Conservation (phyloP, 352 stramenopile species). For the Lagenidium sp. region DNA sequence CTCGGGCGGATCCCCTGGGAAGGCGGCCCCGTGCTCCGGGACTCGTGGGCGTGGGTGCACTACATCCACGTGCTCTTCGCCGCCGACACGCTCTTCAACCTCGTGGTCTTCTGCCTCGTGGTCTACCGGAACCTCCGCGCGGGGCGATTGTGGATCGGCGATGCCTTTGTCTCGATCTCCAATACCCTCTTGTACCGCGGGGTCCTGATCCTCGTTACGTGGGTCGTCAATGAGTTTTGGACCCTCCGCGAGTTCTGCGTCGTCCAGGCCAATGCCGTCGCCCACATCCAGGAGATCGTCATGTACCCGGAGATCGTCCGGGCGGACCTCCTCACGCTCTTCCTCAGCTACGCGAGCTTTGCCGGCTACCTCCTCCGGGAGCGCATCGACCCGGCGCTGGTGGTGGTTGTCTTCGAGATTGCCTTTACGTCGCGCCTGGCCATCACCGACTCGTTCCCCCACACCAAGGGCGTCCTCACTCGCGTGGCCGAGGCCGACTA, state of each 20-base stretch:
- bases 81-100: constrained; percentile 23
- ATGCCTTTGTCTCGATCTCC: constrained; percentile 36
- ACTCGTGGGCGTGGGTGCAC: constrained; percentile 47
- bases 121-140: constrained; percentile 22
- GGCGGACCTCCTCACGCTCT: constrained; percentile 25
- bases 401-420: constrained; percentile 12
- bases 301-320: constrained; percentile 15
- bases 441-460: constrained; percentile 7
- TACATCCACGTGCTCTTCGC: constrained; percentile 35
- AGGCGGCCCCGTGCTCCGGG: constrained; percentile 15
- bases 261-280: constrained; percentile 1
- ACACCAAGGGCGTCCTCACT: constrained; percentile 4
- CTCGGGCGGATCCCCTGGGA: constrained; percentile 17
- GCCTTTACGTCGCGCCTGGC: constrained; percentile 11
- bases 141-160: constrained; percentile 33
- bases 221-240: constrained; percentile 32
- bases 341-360: constrained; percentile 18
- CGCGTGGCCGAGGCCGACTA: constrained; percentile 11
- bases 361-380: constrained; percentile 18
- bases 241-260: constrained; percentile 31
- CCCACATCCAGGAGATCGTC: constrained; percentile 1
- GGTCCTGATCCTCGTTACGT: constrained; percentile 22
- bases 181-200: constrained; percentile 18
- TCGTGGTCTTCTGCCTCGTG: constrained; percentile 29
- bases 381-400: constrained; percentile 15